Conservation (phyloP, 2,329 filamentous ascomycete species). For the Claviceps fusiformis region DNA sequence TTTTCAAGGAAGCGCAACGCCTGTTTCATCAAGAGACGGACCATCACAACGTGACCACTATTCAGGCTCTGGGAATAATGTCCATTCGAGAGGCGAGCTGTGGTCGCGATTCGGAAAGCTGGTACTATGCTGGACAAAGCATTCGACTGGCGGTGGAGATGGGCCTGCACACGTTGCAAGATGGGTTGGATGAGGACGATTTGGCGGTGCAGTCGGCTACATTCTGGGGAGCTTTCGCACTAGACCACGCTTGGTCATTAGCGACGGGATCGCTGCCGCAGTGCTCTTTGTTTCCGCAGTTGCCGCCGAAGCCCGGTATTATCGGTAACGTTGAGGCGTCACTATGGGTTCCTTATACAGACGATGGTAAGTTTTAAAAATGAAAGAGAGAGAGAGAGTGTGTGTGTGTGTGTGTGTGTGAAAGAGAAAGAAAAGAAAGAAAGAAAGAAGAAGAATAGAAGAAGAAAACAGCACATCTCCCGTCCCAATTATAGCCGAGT, state of each 20-base stretch:
- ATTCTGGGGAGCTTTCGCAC: slow-evolving; percentile 48
- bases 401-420: no score
- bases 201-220: slow-evolving; percentile 45
- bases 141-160: slow-evolving; percentile 60
- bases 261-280: slow-evolving; percentile 48
- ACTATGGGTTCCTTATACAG: slow-evolving; percentile 45
- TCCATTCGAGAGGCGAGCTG: slow-evolving; percentile 61
- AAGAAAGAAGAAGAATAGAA: not conserved
- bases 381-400: not conserved
- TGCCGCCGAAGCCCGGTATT: slow-evolving; percentile 46
- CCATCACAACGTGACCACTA: slow-evolving; percentile 52
- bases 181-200: slow-evolving; percentile 38
- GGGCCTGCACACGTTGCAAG: slow-evolving; percentile 45
- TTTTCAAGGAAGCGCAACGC: slow-evolving; percentile 55
- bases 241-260: slow-evolving; percentile 54
- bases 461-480: not conserved
- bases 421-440: not conserved
- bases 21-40: slow-evolving; percentile 44
- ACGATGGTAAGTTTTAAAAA: slow-evolving; percentile 31
- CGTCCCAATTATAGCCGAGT: not conserved
- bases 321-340: slow-evolving; percentile 47
- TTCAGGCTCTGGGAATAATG: slow-evolving; percentile 66
- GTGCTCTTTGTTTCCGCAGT: slow-evolving; percentile 40
- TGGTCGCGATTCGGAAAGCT: slow-evolving; percentile 58
- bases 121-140: slow-evolving; percentile 59